Percentiles rank a stretch among this genome's conserved stretches.
Evolutionary conservation across 2,329 filamentous ascomycete genomes (phyloP).

Genomic region (Aspergillus ustus): DNA sequence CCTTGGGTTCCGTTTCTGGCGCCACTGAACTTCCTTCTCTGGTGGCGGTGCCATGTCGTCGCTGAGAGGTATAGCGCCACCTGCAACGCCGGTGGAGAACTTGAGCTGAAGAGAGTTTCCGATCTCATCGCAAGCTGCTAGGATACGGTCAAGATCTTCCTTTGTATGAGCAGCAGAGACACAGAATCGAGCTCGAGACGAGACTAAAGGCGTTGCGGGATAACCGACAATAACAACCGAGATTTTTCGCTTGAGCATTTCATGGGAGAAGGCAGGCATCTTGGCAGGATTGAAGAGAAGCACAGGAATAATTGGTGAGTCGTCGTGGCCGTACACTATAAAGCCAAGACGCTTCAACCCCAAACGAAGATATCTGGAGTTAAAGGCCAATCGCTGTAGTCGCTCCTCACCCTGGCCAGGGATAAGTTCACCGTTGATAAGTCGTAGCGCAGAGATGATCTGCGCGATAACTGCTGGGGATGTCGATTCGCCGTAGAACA

Average conservation of each 20-base stretch:
- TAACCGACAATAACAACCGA: constrained; percentile 97
- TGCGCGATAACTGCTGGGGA: constrained; percentile 87
- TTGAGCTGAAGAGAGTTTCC: constrained; percentile 92
- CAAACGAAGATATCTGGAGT: constrained; percentile 96
- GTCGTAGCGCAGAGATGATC: constrained; percentile 81
- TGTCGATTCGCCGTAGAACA: constrained; percentile 84
- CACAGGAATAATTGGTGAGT: constrained; percentile 94
- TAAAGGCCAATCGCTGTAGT: constrained; percentile 94
- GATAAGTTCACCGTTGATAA: constrained; percentile 85
- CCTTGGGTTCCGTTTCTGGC: constrained; percentile 55
- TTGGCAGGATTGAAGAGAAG: constrained; percentile 98
- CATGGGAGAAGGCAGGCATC: constrained; percentile 96
- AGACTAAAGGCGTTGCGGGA: constrained; percentile 92
- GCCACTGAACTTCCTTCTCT: constrained; percentile 73
- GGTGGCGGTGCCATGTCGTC: constrained; percentile 65
- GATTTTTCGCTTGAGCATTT: constrained; percentile 98
- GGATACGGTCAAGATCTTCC: constrained; percentile 89
- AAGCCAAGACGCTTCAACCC: constrained; percentile 95
- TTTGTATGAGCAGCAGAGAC: constrained; percentile 97
- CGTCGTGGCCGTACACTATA: constrained; percentile 96
- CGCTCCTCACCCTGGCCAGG: constrained; percentile 95
- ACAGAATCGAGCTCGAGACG: constrained; percentile 93
- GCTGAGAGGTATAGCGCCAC: constrained; percentile 77
- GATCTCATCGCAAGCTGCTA: constrained; percentile 89
- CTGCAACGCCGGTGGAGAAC: constrained; percentile 94